Percentiles rank a stretch among this genome's conserved stretches.
Conservation (phyloP, 345 rosid species). For the Turritis glabra region DNA sequence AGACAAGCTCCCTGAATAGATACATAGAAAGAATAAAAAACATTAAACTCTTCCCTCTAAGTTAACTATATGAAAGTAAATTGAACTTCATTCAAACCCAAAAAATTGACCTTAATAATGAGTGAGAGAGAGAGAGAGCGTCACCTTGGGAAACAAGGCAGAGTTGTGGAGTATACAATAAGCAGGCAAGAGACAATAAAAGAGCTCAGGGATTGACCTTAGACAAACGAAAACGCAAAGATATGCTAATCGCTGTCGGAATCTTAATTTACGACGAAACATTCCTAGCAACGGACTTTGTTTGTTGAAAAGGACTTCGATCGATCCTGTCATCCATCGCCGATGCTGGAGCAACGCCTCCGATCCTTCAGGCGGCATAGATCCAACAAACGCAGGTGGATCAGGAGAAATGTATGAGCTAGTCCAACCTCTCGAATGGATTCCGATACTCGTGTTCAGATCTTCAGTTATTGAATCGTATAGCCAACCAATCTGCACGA, state of each 20-base stretch:
- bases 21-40: not conserved
- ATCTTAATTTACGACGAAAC: conserved; percentile 38
- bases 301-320: conserved; percentile 47
- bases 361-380: conserved; percentile 41
- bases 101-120: no score
- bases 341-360: conserved; percentile 48
- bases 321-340: conserved; percentile 58
- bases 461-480: conserved; percentile 66
- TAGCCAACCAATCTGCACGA: conserved; percentile 50
- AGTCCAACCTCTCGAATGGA: conserved; percentile 57
- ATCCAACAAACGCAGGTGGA: conserved; percentile 58
- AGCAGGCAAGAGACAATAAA: conserved; percentile 53
- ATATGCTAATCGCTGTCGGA: conserved; percentile 51
- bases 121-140: not conserved
- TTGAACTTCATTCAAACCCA: not conserved
- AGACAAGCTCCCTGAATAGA: not conserved
- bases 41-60: no score
- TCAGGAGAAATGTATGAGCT: conserved; percentile 27
- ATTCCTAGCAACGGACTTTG: conserved; percentile 41
- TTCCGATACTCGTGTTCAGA: conserved; percentile 45
- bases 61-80: not conserved
- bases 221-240: conserved; percentile 16
- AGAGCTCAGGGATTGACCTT: conserved; percentile 55
- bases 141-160: conserved; percentile 59
- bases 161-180: conserved; percentile 56